Evolutionary conservation across 805 yeast species (phyloP).

Genomic region (Saccharomycopsis oosterbeekiorum): DNA sequence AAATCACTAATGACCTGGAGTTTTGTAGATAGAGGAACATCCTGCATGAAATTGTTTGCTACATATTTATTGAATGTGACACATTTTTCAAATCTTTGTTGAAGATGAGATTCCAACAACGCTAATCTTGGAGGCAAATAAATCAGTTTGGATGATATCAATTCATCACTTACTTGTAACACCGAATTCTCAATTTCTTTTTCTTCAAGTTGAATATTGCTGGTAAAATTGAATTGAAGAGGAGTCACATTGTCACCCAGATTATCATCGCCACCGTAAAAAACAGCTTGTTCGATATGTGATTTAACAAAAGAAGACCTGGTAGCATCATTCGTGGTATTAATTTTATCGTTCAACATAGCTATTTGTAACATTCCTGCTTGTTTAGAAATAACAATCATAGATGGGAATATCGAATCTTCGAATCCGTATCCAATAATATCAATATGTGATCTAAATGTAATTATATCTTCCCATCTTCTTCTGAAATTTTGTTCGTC

Average conservation of each 20-base stretch:
- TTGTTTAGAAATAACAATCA: conserved; percentile 39
- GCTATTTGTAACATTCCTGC: conserved; percentile 59
- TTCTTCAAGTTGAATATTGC: conserved; percentile 34
- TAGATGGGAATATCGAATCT: conserved; percentile 34
- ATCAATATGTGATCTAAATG: conserved; percentile 41
- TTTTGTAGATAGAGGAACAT: conserved; percentile 29
- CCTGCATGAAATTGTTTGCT: conserved; percentile 34
- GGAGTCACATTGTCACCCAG: conserved; percentile 28
- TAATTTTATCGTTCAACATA: conserved; percentile 27
- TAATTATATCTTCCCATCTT: conserved; percentile 77
- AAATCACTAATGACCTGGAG: conserved; percentile 30
- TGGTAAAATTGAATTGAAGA: conserved; percentile 37
- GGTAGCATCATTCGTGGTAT: conserved; percentile 19
- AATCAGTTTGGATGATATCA: conserved; percentile 44
- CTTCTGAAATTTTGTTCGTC: conserved; percentile 28
- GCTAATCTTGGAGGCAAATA: conserved; percentile 47
- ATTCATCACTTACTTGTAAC: conserved; percentile 39
- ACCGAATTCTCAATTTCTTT: conserved; percentile 44
- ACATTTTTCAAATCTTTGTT: conserved; percentile 36
- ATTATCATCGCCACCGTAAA: conserved; percentile 35
- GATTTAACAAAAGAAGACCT: conserved; percentile 41
- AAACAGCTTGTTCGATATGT: conserved; percentile 78
- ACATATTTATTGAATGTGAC: conserved; percentile 37
- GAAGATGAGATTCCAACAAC: conserved; percentile 41
- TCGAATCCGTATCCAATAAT: conserved; percentile 56